phyloP scores from a whole-genome alignment of 2,329 filamentous ascomycete genomes.

The Fusarium sp. region DNA sequence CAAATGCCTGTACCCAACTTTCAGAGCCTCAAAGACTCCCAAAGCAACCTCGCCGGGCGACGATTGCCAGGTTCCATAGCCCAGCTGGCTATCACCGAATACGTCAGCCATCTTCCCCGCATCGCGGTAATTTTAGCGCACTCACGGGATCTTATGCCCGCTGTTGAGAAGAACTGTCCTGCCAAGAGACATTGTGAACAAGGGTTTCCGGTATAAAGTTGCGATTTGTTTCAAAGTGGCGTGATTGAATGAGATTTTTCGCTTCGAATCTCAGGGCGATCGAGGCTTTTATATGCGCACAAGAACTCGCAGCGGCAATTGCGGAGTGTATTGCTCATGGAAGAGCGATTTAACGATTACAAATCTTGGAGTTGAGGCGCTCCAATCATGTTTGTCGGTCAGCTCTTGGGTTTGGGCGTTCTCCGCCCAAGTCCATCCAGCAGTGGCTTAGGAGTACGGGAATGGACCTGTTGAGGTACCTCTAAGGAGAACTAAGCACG shows the following conservation, averaged over 20 bases:
- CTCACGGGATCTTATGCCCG: not conserved
- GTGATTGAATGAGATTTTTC: not conserved
- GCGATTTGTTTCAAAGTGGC: not conserved
- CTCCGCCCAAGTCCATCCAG: not conserved
- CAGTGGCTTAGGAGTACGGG: not conserved
- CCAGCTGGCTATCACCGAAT: not conserved
- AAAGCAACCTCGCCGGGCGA: constrained; percentile 1
- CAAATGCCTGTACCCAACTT: constrained; percentile 6
- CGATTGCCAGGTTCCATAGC: constrained; percentile 13
- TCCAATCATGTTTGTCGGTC: not conserved
- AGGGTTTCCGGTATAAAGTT: not conserved
- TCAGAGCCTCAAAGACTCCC: constrained; percentile 10
- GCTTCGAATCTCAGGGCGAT: not conserved
- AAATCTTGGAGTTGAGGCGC: not conserved
- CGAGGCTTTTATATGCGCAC: not conserved
- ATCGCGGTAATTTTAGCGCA: not conserved
- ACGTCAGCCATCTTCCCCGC: not conserved
- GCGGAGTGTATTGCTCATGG: not conserved
- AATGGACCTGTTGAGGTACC: not conserved
- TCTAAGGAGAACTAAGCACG: not conserved
- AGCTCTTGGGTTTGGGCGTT: not conserved
- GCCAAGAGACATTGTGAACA: not conserved
- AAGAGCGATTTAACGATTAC: not conserved
- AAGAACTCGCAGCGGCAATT: not conserved
- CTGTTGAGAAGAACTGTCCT: not conserved